A percentile compares a stretch with the other conserved stretches of the same genome.
Evolutionary conservation across 257 asterid genomes (phyloP).

Genomic region (Coffea canephora): DNA sequence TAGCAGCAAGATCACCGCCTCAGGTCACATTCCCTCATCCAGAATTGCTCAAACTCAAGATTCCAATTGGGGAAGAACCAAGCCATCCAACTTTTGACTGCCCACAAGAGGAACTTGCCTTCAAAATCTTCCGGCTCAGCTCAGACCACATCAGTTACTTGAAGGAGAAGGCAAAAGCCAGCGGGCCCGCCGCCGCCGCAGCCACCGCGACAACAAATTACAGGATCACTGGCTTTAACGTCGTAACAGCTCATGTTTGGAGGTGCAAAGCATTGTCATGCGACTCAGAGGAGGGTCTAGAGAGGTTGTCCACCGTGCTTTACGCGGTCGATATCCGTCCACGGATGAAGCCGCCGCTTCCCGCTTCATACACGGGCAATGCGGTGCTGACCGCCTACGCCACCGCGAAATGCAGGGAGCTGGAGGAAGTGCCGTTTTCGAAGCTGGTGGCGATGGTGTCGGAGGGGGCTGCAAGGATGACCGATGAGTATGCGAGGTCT

Average conservation of each 20-base stretch:
- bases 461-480: conserved; percentile 61
- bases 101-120: conserved; percentile 47
- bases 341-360: conserved; percentile 61
- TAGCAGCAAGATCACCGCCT: conserved; percentile 83
- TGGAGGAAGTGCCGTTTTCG: conserved; percentile 50
- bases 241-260: conserved; percentile 70
- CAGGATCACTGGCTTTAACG: conserved; percentile 68
- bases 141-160: conserved; percentile 38
- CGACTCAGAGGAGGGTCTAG: conserved; percentile 6
- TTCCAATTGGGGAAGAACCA: conserved; percentile 46
- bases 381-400: conserved; percentile 76
- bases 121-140: conserved; percentile 55
- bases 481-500: conserved; percentile 68
- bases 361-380: conserved; percentile 61
- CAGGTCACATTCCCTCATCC: conserved; percentile 78
- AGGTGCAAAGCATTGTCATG: conserved; percentile 74
- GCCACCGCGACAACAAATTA: neutral
- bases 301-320: conserved; percentile 48
- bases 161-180: conserved; percentile 45
- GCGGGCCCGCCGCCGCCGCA: neutral
- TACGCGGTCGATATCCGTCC: conserved; percentile 72
- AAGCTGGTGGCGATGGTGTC: conserved; percentile 49
- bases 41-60: conserved; percentile 63
- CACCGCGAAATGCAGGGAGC: conserved; percentile 43
- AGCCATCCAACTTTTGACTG: conserved; percentile 46